A percentile compares a stretch with the other conserved stretches of the same genome.
Conservation (phyloP, 2,329 filamentous ascomycete genomes). For the Ophiocordyceps camponoti-rufipedis region DNA sequence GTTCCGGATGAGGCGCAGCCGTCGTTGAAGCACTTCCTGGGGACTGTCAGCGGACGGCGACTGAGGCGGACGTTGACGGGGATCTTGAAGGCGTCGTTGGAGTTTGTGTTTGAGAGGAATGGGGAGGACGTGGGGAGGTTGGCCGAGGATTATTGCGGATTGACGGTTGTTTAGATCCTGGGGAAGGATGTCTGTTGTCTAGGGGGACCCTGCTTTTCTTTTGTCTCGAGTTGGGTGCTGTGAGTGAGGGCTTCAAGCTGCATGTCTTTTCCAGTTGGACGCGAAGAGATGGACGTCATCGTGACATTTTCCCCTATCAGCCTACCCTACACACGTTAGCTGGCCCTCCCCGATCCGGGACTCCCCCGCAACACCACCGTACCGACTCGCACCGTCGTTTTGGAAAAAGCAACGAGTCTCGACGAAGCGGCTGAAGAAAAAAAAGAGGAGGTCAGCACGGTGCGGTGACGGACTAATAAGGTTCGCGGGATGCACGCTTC, state of each 20-base stretch:
- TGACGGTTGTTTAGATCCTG: neutral
- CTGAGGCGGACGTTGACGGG: neutral
- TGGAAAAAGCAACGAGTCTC: too few species aligned
- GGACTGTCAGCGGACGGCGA: neutral
- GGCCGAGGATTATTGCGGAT: neutral
- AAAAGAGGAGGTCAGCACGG: neutral
- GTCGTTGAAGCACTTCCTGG: neutral
- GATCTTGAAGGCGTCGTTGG: neutral
- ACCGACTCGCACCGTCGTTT: too few species aligned
- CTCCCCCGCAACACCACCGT: too few species aligned
- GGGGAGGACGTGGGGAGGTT: neutral
- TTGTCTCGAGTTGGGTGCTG: too few species aligned
- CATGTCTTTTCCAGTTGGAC: conserved; percentile 1
- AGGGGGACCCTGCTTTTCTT: too few species aligned
- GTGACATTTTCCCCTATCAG: too few species aligned
- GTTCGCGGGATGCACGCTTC: neutral
- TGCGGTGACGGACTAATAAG: neutral
- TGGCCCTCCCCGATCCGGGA: too few species aligned
- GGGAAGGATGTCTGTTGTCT: too few species aligned
- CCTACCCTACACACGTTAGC: too few species aligned
- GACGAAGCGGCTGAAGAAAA: neutral
- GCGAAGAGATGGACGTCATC: neutral
- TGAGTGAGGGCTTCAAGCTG: too few species aligned
- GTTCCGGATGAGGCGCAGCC: neutral
- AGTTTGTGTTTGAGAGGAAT: neutral